Evolutionary conservation across 164 flowering plant species (phyloP), one percentile per base, ranked within the genome.

Genomic region (Vitis rotundifolia): DNA sequence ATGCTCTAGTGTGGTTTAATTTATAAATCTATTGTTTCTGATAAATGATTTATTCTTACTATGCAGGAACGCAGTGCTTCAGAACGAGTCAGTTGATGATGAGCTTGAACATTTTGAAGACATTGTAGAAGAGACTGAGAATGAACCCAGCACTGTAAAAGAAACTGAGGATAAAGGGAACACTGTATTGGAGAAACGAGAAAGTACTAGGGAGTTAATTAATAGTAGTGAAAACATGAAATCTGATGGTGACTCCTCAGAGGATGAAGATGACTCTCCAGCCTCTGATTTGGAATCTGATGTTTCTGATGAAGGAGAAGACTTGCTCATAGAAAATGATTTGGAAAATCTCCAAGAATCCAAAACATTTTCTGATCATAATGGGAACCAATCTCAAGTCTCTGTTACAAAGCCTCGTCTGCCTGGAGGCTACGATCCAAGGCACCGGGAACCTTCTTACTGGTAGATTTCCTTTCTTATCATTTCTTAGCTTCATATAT

Each of bases 61-160:
- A 56, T 69, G 61, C 81, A 95, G 99, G 97, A 88, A 88, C 63
- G 81, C 82, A 83, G 81, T 92, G 70, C 85, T 89, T 57, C 99
- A 96, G 82, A 91, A 69, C 78, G 99, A 96, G 81, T 76, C 87
- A 14, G 71, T 76, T 77, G 97, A 96, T 88, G 97, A 93, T n/a
- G 98, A 93, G 62, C 62, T 87, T 59, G 99, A 96, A 78, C 98
- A 96, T 78, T 96, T 96, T 74, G 88, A 91, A 75, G 98, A 95
- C 78, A 75, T 89, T 16, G 64, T 74, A 66, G 97, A 91, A 73
- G 90, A 86, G 37, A 70, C 81, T 28, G 88, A 83, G 15, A 71
- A 69, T 73, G 72, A 75, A 62, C 61, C 72, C 13, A 64, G 37
- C 51, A n/a, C 49, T 37, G 44, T 37, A 37, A 37, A 91, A 73